These are phyloP conservation scores for Maudiozyma turicensis DNA, from an alignment of 805 yeast species.

Conservation along the genomic window DNA sequence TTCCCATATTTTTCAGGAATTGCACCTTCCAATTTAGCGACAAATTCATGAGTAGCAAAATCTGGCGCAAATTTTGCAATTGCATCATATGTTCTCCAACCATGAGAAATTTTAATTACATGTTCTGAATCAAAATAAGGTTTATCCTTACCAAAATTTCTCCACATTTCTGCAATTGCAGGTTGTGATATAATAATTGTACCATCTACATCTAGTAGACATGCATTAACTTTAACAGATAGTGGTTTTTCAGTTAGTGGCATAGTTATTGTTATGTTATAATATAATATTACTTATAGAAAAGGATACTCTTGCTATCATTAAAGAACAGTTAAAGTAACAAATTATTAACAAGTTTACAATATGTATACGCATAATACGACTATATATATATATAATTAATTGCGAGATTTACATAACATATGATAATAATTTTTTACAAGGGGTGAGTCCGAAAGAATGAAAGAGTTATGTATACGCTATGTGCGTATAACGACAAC, in stretches of 20 bases:
- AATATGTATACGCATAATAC: too few relatives aligned
- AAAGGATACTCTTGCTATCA: too few relatives aligned
- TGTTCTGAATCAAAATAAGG: slow-evolving; percentile 61
- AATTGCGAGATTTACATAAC: too few relatives aligned
- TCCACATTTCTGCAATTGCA: slow-evolving; percentile 79
- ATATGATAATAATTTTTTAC: too few relatives aligned
- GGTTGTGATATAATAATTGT: slow-evolving; percentile 76
- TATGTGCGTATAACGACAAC: too few relatives aligned
- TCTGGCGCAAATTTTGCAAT: slow-evolving; percentile 67
- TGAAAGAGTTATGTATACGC: too few relatives aligned
- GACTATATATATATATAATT: too few relatives aligned
- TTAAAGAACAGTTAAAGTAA: too few relatives aligned
- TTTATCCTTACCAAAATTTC: slow-evolving; percentile 55
- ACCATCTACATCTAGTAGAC: slow-evolving; percentile 79
- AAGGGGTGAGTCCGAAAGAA: too few relatives aligned
- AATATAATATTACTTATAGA: too few relatives aligned
- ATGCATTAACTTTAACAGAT: slow-evolving; percentile 34
- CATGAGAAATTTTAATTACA: slow-evolving; percentile 68
- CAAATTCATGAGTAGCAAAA: slow-evolving; percentile 55
- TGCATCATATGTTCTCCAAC: slow-evolving; percentile 75
- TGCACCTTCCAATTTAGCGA: slow-evolving; percentile 54
- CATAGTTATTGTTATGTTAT: slow-evolving; percentile 4
- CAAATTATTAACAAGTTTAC: too few relatives aligned
- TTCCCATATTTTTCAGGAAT: slow-evolving; percentile 68
- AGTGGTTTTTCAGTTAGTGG: slow-evolving; percentile 22